These are phyloP conservation scores for Chalara sp. DNA, from an alignment of 2,329 filamentous ascomycete genomes.

Conservation along the genomic window DNA sequence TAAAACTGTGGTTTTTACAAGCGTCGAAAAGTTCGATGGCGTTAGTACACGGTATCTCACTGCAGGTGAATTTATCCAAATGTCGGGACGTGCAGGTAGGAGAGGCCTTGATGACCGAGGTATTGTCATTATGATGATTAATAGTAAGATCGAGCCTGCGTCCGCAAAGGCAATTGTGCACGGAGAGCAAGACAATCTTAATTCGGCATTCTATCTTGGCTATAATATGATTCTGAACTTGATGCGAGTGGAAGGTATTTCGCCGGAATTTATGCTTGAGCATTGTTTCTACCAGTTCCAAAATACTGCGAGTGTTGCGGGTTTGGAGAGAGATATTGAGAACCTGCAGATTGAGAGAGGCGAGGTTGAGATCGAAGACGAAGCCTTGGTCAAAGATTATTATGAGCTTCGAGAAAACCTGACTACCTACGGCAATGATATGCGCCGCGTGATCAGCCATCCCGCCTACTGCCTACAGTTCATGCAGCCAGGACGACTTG, in stretches of 20 bases:
- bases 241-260: slow-evolving; percentile 97
- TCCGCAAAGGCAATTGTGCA: slow-evolving; percentile 94
- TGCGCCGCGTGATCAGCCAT: slow-evolving; percentile 86
- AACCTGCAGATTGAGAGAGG: slow-evolving; percentile 70
- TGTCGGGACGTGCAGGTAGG: slow-evolving; percentile 95
- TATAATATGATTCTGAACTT: slow-evolving; percentile 99
- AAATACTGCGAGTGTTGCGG: slow-evolving; percentile 80
- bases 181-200: slow-evolving; percentile 92
- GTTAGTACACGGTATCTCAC: slow-evolving; percentile 74
- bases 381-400: slow-evolving; percentile 86
- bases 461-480: slow-evolving; percentile 81
- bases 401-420: slow-evolving; percentile 84
- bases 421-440: slow-evolving; percentile 76
- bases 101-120: slow-evolving; percentile 95
- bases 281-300: slow-evolving; percentile 98
- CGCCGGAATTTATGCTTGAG: slow-evolving; percentile 98
- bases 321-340: slow-evolving; percentile 75
- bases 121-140: slow-evolving; percentile 99
- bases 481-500: slow-evolving; percentile 78
- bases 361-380: slow-evolving; percentile 72
- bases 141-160: slow-evolving; percentile 90
- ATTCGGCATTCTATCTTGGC: slow-evolving; percentile 93
- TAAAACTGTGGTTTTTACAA: slow-evolving; percentile 98
- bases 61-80: slow-evolving; percentile 95
- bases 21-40: slow-evolving; percentile 92